Evolutionary conservation across 208 protist genomes (phyloP), one percentile per base, ranked within the genome.

Genomic region (Leishmania turanica): DNA sequence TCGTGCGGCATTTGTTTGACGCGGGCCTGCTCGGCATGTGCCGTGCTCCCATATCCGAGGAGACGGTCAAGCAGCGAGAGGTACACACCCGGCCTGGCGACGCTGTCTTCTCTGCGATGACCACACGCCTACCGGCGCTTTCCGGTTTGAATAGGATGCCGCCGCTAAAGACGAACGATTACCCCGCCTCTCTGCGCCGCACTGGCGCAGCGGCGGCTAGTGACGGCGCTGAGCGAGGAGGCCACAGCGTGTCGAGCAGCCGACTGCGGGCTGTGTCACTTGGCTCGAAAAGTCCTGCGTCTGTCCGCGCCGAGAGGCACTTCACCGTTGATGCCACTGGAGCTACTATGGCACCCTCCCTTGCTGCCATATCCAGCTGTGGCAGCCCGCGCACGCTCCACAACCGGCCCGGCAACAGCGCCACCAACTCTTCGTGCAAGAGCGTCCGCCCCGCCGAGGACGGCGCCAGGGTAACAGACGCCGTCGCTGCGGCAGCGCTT

Each of bases 1-100:
- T 97, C 82, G 93, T 96, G 45, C 84, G 81, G 0, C 88, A 95
- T 74, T 80, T 97, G 4, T 97, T 97, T 79, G 75, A 89, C 40
- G 87, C 90, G 1, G 88, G 87, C 47, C 47, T 91, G 69, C 88
- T 97, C 21, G 93, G 92, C 47, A 83, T 96, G 77, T 96, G 91
- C 78, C 87, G 89, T 69, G 82, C 88, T 9, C 95, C 95, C 17
- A 92, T 97, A 72, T 89, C 88, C 3, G 87, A 87, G 74, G 79
- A 77, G 74, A 77, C 56, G 31, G 60, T 74, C 49, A 77, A 72
- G 78, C 49, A 77, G 83, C 75, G 83, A 31, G 78, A 79, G 47
- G 60, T 62, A 27, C 78, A 68, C 47, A 4, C 53, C 7, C 51
- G 72, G 4, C 11, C 40, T 49, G 81, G 72, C n/a, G 74, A 80